Evolutionary conservation across 352 stramenopile species (phyloP).

Genomic region (Blastocystis sp.): DNA sequence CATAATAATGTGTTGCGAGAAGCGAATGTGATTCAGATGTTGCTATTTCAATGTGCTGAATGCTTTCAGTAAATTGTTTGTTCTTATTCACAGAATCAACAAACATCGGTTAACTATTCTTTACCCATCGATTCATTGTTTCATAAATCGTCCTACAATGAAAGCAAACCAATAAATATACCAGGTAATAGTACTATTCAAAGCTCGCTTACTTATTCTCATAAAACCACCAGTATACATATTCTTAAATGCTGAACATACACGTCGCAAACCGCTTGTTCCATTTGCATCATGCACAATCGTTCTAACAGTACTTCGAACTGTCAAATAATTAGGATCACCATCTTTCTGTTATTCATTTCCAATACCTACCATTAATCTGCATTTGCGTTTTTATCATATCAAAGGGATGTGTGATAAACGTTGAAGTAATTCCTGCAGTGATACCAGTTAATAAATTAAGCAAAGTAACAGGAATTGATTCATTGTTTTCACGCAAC

Average conservation of each 20-base stretch:
- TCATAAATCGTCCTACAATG: slow-evolving; percentile 42
- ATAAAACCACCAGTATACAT: slow-evolving; percentile 57
- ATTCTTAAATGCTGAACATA: neutral
- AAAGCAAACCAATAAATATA: neutral
- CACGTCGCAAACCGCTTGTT: neutral
- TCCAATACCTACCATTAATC: slow-evolving; percentile 6
- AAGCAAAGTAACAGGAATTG: slow-evolving; percentile 4
- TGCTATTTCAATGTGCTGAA: slow-evolving; percentile 5
- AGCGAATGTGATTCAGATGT: slow-evolving; percentile 37
- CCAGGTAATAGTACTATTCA: slow-evolving; percentile 46
- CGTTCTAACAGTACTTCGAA: slow-evolving; percentile 25
- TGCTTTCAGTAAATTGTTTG: slow-evolving; percentile 17
- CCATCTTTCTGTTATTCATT: neutral
- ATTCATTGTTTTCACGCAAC: neutral
- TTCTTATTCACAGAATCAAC: neutral
- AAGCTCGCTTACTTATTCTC: slow-evolving; percentile 30
- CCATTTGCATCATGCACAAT: neutral
- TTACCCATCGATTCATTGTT: slow-evolving; percentile 48
- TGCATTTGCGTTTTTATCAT: slow-evolving; percentile 60
- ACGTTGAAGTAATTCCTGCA: slow-evolving; percentile 19
- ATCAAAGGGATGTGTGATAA: slow-evolving; percentile 38
- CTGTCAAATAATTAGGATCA: slow-evolving; percentile 45
- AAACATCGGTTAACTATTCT: neutral
- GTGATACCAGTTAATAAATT: slow-evolving; percentile 30
- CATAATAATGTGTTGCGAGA: slow-evolving; percentile 52